Percentiles rank a stretch among this genome's conserved stretches.
Conservation (phyloP, 805 yeast genomes). For the Ogataea trehaloabstinens region DNA sequence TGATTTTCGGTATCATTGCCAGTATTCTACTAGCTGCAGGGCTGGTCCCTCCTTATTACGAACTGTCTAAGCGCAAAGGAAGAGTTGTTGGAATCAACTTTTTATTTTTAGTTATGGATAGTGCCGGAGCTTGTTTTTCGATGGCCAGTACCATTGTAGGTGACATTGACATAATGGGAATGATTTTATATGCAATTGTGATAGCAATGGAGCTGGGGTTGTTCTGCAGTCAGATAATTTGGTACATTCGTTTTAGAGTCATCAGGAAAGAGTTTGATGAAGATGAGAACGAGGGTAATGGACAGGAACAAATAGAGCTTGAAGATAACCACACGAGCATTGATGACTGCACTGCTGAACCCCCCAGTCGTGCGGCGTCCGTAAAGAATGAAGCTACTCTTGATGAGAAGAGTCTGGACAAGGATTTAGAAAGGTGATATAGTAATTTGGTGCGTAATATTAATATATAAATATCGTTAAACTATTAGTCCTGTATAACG, state of each 20-base stretch:
- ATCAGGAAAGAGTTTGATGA: constrained; percentile 12
- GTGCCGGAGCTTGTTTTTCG: constrained; percentile 77
- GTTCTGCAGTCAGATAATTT: constrained; percentile 63
- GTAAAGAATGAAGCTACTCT: not conserved
- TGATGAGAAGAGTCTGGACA: constrained; percentile 3
- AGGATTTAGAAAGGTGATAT: constrained; percentile 3
- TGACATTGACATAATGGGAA: constrained; percentile 71
- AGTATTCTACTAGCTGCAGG: constrained; percentile 75
- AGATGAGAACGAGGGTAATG: constrained; percentile 3
- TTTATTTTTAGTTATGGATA: constrained; percentile 70
- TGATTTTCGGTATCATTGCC: constrained; percentile 79
- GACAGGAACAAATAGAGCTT: too few species aligned
- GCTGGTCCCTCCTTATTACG: constrained; percentile 84
- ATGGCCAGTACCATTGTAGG: constrained; percentile 59
- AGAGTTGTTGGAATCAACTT: constrained; percentile 89
- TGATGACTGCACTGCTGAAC: too few species aligned
- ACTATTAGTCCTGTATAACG: too few species aligned
- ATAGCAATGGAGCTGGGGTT: constrained; percentile 78
- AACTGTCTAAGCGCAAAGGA: constrained; percentile 75
- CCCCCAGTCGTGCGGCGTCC: not conserved
- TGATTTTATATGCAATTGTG: constrained; percentile 71
- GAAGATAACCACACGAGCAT: too few species aligned
- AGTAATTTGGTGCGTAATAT: too few species aligned
- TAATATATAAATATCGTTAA: too few species aligned
- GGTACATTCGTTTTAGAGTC: constrained; percentile 53